These are phyloP conservation scores for Penicillium sp. DNA, from an alignment of 2,329 filamentous ascomycete genomes.

Conservation along the genomic window DNA sequence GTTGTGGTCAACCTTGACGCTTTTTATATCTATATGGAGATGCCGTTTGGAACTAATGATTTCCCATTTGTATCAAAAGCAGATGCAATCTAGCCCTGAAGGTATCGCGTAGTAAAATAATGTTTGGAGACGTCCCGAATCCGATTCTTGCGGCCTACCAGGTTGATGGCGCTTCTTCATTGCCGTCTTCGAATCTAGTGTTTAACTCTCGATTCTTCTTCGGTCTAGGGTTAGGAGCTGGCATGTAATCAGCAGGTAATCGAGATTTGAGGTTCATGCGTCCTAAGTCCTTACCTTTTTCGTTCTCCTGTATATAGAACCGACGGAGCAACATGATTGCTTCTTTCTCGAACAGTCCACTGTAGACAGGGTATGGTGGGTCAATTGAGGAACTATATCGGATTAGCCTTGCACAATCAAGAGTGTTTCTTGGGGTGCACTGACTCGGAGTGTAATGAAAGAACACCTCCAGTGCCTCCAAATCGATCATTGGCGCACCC, in stretches of 20 bases:
- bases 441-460: constrained; percentile 75
- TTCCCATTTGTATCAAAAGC: not conserved
- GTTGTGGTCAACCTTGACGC: constrained; percentile 8
- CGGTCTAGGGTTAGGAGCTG: constrained; percentile 62
- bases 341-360: constrained; percentile 85
- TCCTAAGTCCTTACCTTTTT: constrained; percentile 62
- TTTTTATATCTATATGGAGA: not conserved
- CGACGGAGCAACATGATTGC: constrained; percentile 87
- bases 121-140: not conserved
- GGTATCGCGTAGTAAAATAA: not conserved
- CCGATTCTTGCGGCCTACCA: not conserved
- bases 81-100: not conserved
- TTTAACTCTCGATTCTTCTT: constrained; percentile 66
- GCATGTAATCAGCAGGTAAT: constrained; percentile 12
- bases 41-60: not conserved
- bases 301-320: constrained; percentile 98
- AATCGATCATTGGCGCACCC: constrained; percentile 96
- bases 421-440: constrained; percentile 24
- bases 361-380: constrained; percentile 75
- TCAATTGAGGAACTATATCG: constrained; percentile 66
- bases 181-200: constrained; percentile 51
- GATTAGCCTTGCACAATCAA: constrained; percentile 9
- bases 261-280: not conserved
- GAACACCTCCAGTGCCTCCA: constrained; percentile 90
- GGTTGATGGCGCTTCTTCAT: constrained; percentile 3